phyloP scores from a whole-genome alignment of 352 stramenopile species.

The Pythium dissotocum region DNA sequence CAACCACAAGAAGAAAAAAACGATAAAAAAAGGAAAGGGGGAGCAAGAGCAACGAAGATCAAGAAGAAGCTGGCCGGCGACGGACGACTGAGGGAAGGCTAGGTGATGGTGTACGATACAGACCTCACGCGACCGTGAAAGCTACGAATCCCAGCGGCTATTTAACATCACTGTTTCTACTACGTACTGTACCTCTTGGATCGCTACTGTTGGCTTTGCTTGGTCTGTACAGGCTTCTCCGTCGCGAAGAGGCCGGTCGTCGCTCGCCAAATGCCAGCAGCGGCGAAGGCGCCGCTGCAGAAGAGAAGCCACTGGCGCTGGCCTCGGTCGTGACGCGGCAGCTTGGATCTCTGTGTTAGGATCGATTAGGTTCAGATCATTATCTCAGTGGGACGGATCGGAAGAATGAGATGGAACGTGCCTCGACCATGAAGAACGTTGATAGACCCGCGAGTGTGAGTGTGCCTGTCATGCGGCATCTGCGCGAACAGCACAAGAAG shows the following conservation, averaged over 20 bases:
- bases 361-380: slow-evolving; percentile 1
- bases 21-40: not conserved
- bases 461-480: slow-evolving; percentile 59
- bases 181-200: not conserved
- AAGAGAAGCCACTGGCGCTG: slow-evolving; percentile 62
- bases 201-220: not conserved
- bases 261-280: slow-evolving; percentile 50
- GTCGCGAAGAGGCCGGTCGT: slow-evolving; percentile 45
- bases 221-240: slow-evolving; percentile 3
- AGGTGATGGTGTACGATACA: slow-evolving; percentile 19
- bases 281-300: slow-evolving; percentile 50
- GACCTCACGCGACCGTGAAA: slow-evolving; percentile 6
- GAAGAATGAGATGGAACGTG: slow-evolving; percentile 14
- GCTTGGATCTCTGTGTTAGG: slow-evolving; percentile 39
- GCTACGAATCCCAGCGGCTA: slow-evolving; percentile 20
- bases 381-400: not conserved
- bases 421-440: slow-evolving; percentile 60
- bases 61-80: slow-evolving; percentile 2
- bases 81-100: slow-evolving; percentile 8
- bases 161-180: slow-evolving; percentile 17
- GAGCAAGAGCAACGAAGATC: not conserved
- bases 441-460: slow-evolving; percentile 52
- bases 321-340: slow-evolving; percentile 39
- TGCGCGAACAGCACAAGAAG: slow-evolving; percentile 9
- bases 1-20: not conserved